Conservation (phyloP, 1,139 yeast species). For the Yamadazyma trypodendri region DNA sequence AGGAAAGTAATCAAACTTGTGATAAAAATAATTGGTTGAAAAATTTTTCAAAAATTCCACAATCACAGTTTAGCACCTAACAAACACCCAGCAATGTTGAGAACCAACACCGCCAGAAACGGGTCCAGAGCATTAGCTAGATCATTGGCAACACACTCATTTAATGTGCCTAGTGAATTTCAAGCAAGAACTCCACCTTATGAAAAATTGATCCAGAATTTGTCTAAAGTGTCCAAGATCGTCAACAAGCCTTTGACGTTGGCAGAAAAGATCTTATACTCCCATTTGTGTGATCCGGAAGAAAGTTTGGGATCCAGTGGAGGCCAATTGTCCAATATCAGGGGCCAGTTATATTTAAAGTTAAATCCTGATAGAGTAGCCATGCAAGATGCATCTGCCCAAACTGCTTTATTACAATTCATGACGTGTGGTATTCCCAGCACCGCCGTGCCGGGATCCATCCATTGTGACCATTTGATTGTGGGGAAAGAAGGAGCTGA, state of each 20-base stretch:
- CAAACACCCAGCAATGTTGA: conserved; percentile 5
- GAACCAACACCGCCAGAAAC: conserved; percentile 2
- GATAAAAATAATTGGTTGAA: conserved; percentile 11
- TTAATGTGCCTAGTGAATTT: conserved; percentile 56
- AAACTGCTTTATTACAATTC: conserved; percentile 93
- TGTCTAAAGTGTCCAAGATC: conserved; percentile 60
- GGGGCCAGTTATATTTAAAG: conserved; percentile 86
- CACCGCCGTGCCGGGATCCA: conserved; percentile 90
- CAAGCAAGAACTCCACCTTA: conserved; percentile 84
- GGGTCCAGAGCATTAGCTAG: conserved; percentile 1
- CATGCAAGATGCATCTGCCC: conserved; percentile 99
- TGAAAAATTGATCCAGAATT: conserved; percentile 63
- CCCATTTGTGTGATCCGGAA: conserved; percentile 85
- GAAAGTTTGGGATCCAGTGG: conserved; percentile 57
- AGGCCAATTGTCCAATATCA: conserved; percentile 53
- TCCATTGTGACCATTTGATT: conserved; percentile 96
- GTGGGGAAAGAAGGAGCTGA: conserved; percentile 94
- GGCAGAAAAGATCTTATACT: conserved; percentile 90
- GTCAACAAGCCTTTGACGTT: conserved; percentile 79
- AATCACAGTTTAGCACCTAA: background rate
- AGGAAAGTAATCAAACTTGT: conserved; percentile 12
- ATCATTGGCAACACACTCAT: conserved; percentile 34
- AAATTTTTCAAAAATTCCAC: conserved; percentile 4
- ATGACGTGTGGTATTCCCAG: conserved; percentile 90
- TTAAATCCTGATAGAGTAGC: conserved; percentile 97